Base-by-base conservation (phyloP, 2,329 filamentous ascomycete genomes). In the Trichoderma koningiopsis region DNA sequence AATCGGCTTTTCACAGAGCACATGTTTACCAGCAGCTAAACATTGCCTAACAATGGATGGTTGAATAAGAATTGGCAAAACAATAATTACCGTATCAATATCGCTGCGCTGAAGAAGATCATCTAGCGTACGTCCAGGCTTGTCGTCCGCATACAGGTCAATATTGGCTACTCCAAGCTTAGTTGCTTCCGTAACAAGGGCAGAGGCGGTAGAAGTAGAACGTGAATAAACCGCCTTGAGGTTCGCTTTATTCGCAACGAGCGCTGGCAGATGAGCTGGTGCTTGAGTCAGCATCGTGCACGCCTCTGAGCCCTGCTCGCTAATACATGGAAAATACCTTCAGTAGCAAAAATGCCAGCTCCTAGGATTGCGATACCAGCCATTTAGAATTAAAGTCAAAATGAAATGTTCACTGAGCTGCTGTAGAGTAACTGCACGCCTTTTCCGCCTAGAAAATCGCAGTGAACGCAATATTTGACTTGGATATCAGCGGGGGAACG, bases 81-180 rank as follows among this genome's bases (percentile, higher is more conserved):
- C 57, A 37, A 68, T 55, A 5, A 68, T 19, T 1, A 62, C 57
- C 2, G 57, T 43, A 24, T 62, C 35, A 31, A 68, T 40, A 55
- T 68, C 65, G 14, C 35, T 56, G 31, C 65, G 65, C 31, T 68
- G 52, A 14, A 68, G 49, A 37, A 68, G 58, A 31, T 68, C 65
- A 22, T 53, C 57, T 10, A 68, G 65, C 22, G 65, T 55, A 37
- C 63, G 57, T 4, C 35, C 56, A 53, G 43, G 16, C n/a, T 43
- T 68, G n/a, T 68, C 65, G 53, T 68, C 65, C 14, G 65, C 61
- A n/a, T 68, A 68, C 22, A 68, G 57, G n/a, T 68, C 63, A 66
- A 66, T 11, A 40, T 33, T 3, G 5, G 24, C 11, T 10, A 66
- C 37, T 2, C 63, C 63, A 33, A 66, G 53, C n/a, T 58, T 66